These are phyloP conservation scores for Bathelium albidoporum DNA, from an alignment of 495 filamentous ascomycete genomes.

Conservation along the genomic window DNA sequence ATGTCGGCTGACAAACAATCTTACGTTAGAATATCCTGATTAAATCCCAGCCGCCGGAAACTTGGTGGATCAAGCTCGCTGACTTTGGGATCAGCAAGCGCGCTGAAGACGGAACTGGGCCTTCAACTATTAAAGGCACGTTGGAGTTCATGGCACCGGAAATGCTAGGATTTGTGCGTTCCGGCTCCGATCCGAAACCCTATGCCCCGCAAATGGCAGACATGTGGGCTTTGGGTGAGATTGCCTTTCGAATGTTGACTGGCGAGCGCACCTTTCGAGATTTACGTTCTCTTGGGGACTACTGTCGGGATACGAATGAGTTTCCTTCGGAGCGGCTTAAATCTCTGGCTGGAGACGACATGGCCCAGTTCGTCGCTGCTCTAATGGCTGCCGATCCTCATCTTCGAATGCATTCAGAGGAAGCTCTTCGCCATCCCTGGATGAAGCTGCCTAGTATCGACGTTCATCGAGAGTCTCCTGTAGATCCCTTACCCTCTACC, in stretches of 20 bases:
- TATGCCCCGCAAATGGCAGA: neutral
- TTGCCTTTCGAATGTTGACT: neutral
- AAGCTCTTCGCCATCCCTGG: neutral
- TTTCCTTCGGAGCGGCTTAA: neutral
- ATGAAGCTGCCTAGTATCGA: neutral
- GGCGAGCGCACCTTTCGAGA: neutral
- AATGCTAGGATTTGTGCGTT: conserved; percentile 15
- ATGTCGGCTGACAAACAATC: neutral
- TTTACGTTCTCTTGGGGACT: neutral
- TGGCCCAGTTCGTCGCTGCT: neutral
- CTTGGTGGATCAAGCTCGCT: conserved; percentile 21
- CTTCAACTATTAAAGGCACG: conserved; percentile 18
- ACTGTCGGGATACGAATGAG: neutral
- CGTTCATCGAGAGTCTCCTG: neutral
- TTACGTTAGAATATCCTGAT: conserved; percentile 21
- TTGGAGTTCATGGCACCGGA: conserved; percentile 22
- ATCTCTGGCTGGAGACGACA: neutral
- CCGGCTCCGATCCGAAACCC: neutral
- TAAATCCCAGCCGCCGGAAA: conserved; percentile 8
- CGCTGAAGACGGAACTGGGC: conserved; percentile 14
- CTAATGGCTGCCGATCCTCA: neutral
- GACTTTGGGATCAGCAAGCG: conserved; percentile 23
- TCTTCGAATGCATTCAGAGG: neutral
- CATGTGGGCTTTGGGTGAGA: neutral
- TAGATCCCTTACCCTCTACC: neutral